Conservation (phyloP, 2,329 filamentous ascomycete genomes). For the Beauveria sp. region DNA sequence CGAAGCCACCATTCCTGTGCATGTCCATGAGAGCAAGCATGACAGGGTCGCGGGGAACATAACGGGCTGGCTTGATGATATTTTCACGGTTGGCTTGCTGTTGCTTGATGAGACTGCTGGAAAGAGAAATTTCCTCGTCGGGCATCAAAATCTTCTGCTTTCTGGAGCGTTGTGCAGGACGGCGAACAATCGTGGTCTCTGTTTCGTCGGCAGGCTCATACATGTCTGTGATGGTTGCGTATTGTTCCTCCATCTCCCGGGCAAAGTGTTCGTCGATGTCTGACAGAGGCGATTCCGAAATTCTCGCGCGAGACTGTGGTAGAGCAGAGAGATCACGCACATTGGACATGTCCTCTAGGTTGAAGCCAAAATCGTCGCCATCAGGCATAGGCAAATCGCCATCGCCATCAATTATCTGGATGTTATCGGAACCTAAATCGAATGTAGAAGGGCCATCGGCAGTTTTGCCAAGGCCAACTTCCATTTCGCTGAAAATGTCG, state of each 20-base stretch:
- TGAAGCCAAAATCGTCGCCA: slow-evolving; percentile 54
- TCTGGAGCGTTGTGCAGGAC: slow-evolving; percentile 62
- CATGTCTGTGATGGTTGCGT: slow-evolving; percentile 48
- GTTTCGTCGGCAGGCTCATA: slow-evolving; percentile 54
- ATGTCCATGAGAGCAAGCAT: slow-evolving; percentile 83
- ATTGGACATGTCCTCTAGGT: slow-evolving; percentile 52
- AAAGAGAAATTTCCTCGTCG: slow-evolving; percentile 75
- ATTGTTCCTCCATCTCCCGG: slow-evolving; percentile 52
- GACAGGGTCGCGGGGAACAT: slow-evolving; percentile 80
- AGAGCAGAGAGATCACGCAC: slow-evolving; percentile 40
- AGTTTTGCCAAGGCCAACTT: slow-evolving; percentile 50
- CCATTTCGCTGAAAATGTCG: slow-evolving; percentile 59
- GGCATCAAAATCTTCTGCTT: slow-evolving; percentile 75
- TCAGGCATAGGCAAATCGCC: slow-evolving; percentile 55
- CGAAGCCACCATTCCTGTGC: slow-evolving; percentile 85
- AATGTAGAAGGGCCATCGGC: slow-evolving; percentile 47
- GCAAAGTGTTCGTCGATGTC: slow-evolving; percentile 60
- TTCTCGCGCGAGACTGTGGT: slow-evolving; percentile 48
- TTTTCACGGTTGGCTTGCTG: slow-evolving; percentile 80
- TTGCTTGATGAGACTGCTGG: slow-evolving; percentile 70
- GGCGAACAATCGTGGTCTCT: slow-evolving; percentile 52
- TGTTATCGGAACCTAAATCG: slow-evolving; percentile 44
- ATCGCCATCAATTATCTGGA: slow-evolving; percentile 56
- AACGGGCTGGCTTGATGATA: slow-evolving; percentile 75
- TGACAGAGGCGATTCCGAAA: slow-evolving; percentile 63